These are phyloP conservation scores for Gossypium turneri DNA, from an alignment of 345 rosid species.

Conservation along the genomic window DNA sequence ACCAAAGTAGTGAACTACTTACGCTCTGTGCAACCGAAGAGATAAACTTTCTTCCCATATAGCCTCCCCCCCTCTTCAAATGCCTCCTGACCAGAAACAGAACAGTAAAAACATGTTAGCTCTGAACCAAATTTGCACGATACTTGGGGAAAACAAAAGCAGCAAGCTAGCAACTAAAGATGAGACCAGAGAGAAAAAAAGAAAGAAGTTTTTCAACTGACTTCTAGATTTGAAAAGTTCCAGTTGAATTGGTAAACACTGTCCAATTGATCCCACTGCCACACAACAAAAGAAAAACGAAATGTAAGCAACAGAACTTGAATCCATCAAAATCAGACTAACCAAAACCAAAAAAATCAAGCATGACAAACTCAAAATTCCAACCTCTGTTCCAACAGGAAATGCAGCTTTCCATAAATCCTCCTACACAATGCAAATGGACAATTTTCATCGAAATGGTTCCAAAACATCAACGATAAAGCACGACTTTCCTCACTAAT, in stretches of 20 bases:
- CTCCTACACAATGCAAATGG: conserved; percentile 47
- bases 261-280: conserved; percentile 94
- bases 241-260: conserved; percentile 61
- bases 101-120: conserved; percentile 1
- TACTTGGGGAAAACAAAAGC: background rate
- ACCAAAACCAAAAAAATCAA: conserved; percentile 8
- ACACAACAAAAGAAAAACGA: background rate
- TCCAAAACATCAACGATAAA: no score
- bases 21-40: conserved; percentile 94
- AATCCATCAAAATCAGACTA: background rate
- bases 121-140: background rate
- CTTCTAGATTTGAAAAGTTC: conserved; percentile 88
- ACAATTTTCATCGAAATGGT: conserved; percentile 7
- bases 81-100: conserved; percentile 51
- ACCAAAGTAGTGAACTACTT: conserved; percentile 29
- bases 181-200: background rate
- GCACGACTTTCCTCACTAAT: no score
- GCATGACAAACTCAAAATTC: background rate
- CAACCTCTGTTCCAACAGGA: conserved; percentile 95
- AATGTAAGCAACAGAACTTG: conserved; percentile 16
- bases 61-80: conserved; percentile 88
- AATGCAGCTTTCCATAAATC: conserved; percentile 80
- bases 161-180: conserved; percentile 9
- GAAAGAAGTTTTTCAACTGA: conserved; percentile 31
- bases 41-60: conserved; percentile 64